phyloP scores from a whole-genome alignment of 140 eudicot genomes.

The Stevia rebaudiana region DNA sequence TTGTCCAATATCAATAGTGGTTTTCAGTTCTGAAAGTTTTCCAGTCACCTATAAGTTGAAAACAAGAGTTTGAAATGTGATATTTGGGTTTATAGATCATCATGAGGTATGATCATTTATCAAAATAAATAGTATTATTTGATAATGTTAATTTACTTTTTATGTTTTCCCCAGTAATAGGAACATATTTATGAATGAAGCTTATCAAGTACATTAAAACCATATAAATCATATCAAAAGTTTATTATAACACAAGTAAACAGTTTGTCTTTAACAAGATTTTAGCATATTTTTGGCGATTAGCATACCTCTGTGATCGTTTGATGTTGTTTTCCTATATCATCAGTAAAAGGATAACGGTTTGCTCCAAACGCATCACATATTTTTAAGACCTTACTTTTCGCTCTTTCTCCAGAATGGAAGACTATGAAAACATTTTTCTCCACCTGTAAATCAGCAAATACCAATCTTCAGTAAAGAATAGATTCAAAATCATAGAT shows the following conservation, averaged over 20 bases:
- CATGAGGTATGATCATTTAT: neutral
- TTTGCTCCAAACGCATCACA: slow-evolving; percentile 97
- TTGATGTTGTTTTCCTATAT: slow-evolving; percentile 56
- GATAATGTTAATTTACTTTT: neutral
- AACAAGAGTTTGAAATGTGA: neutral
- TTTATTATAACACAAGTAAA: slow-evolving; percentile 3
- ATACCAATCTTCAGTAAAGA: slow-evolving; percentile 6
- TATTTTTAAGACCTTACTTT: slow-evolving; percentile 70
- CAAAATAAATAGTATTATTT: neutral
- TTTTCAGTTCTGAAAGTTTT: slow-evolving; percentile 74
- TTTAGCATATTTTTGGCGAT: neutral
- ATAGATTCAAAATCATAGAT: neutral
- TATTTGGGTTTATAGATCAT: neutral
- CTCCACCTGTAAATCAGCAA: slow-evolving; percentile 55
- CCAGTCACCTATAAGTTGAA: slow-evolving; percentile 49
- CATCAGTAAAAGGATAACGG: slow-evolving; percentile 84
- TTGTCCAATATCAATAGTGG: slow-evolving; percentile 72
- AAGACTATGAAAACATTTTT: slow-evolving; percentile 81
- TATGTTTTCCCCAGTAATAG: neutral
- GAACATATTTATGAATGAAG: neutral
- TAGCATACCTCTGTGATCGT: slow-evolving; percentile 59
- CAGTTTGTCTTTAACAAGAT: neutral
- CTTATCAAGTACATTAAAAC: neutral
- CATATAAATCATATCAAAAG: neutral
- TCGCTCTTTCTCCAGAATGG: slow-evolving; percentile 86